Evolutionary conservation across 495 filamentous ascomycete genomes (phyloP).

Genomic region (Aspergillus nanangensis): DNA sequence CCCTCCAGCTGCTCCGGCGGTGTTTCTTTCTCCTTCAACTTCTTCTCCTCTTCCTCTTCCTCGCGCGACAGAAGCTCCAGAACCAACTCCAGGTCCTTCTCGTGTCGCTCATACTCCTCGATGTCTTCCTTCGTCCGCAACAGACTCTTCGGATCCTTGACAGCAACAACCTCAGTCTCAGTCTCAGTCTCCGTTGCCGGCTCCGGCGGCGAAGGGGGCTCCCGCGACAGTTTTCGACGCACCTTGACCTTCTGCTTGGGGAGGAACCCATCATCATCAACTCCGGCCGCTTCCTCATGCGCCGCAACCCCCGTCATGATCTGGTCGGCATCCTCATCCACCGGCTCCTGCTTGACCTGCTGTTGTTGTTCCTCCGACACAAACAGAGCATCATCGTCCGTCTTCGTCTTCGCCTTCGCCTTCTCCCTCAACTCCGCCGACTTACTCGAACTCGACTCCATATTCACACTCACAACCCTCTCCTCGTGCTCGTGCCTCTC

Average conservation of each 20-base stretch:
- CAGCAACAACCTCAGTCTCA: slow-evolving; percentile 8
- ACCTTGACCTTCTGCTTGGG: slow-evolving; percentile 37
- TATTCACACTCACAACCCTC: slow-evolving; percentile 43
- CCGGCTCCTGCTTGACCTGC: slow-evolving; percentile 42
- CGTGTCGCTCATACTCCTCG: slow-evolving; percentile 42
- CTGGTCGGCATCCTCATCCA: slow-evolving; percentile 36
- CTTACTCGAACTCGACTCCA: slow-evolving; percentile 45
- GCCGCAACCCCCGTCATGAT: slow-evolving; percentile 31
- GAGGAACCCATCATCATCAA: slow-evolving; percentile 32
- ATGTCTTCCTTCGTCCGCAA: slow-evolving; percentile 44
- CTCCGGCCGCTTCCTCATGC: slow-evolving; percentile 17
- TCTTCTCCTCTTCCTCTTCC: slow-evolving; percentile 8
- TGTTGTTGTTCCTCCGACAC: slow-evolving; percentile 25
- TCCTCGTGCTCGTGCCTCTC: slow-evolving; percentile 50
- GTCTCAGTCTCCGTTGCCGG: slow-evolving; percentile 7
- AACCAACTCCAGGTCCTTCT: slow-evolving; percentile 33
- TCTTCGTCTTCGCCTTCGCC: slow-evolving; percentile 31
- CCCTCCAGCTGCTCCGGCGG: slow-evolving; percentile 9
- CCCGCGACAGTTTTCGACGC: slow-evolving; percentile 27
- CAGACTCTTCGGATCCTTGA: slow-evolving; percentile 30
- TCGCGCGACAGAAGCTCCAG: slow-evolving; percentile 31
- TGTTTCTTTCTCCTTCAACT: slow-evolving; percentile 11
- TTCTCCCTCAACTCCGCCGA: slow-evolving; percentile 37
- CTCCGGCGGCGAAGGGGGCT: slow-evolving; percentile 8
- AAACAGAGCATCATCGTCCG: slow-evolving; percentile 27